A percentile compares a stretch with the other conserved stretches of the same genome.
Conservation (phyloP, 192 early-diverging fungal species). For the Piromyces finnis region DNA sequence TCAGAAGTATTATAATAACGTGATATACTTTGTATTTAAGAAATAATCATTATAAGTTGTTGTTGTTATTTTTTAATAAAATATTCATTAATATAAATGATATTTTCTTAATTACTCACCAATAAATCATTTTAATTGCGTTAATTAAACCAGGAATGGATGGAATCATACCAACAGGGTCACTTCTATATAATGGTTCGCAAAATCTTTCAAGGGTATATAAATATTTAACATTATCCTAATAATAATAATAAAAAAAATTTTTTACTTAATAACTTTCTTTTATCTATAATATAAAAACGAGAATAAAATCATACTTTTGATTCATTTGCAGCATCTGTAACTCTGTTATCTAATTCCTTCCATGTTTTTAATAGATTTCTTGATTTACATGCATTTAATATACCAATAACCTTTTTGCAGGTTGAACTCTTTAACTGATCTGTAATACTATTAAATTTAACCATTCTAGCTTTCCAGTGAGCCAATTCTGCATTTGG, state of each 20-base stretch:
- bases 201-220: conserved; percentile 49
- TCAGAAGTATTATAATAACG: conserved; percentile 50
- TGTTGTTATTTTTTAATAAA: too few relatives aligned
- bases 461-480: conserved; percentile 52
- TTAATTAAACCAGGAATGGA: conserved; percentile 46
- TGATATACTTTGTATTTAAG: too few relatives aligned
- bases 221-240: conserved; percentile 49
- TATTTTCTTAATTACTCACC: too few relatives aligned
- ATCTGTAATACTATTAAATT: conserved; percentile 48
- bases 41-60: too few relatives aligned
- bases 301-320: conserved; percentile 18
- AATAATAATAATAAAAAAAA: too few relatives aligned
- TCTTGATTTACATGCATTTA: conserved; percentile 38
- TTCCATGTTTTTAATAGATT: conserved; percentile 39
- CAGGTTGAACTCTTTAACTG: conserved; percentile 34
- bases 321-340: conserved; percentile 49
- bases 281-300: too few relatives aligned
- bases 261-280: too few relatives aligned
- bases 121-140: conserved; percentile 50
- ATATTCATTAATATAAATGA: too few relatives aligned
- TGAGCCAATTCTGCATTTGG: conserved; percentile 50
- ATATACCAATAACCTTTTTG: conserved; percentile 47
- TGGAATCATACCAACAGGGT: conserved; percentile 44
- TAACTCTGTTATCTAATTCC: conserved; percentile 42
- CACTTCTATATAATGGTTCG: conserved; percentile 37